phyloP scores from a whole-genome alignment of 257 asterid genomes.

The Sherardia arvensis region DNA sequence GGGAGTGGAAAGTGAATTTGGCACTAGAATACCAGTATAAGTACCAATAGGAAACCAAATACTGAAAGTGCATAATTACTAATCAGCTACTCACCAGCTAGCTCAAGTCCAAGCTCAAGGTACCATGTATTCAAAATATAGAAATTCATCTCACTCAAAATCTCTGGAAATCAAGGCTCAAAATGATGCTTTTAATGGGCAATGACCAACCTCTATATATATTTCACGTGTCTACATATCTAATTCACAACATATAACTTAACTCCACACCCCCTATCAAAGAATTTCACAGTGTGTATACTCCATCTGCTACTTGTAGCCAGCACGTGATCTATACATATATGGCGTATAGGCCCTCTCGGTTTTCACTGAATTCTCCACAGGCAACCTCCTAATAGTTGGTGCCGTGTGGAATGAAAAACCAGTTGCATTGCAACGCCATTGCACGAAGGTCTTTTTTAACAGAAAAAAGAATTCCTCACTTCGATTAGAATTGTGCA shows the following conservation, averaged over 20 bases:
- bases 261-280: not conserved
- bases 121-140: no score
- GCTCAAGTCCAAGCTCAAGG: no score
- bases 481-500: slow-evolving; percentile 39
- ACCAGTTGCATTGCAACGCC: not conserved
- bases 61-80: not conserved
- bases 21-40: not conserved
- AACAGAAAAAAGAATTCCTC: no score
- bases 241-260: not conserved
- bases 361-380: not conserved
- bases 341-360: not conserved
- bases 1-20: not conserved
- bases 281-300: not conserved
- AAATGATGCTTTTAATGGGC: not conserved
- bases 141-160: not conserved
- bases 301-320: not conserved
- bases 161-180: not conserved
- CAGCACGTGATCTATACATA: not conserved
- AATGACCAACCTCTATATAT: not conserved
- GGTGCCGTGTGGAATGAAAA: not conserved
- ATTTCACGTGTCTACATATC: not conserved
- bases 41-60: not conserved
- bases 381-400: not conserved
- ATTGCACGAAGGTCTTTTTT: not conserved
- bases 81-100: no score